Percentiles rank a stretch among this genome's conserved stretches.
Evolutionary conservation across 148 eudicot species (phyloP).

Genomic region (Vaccinium vitisidaea): DNA sequence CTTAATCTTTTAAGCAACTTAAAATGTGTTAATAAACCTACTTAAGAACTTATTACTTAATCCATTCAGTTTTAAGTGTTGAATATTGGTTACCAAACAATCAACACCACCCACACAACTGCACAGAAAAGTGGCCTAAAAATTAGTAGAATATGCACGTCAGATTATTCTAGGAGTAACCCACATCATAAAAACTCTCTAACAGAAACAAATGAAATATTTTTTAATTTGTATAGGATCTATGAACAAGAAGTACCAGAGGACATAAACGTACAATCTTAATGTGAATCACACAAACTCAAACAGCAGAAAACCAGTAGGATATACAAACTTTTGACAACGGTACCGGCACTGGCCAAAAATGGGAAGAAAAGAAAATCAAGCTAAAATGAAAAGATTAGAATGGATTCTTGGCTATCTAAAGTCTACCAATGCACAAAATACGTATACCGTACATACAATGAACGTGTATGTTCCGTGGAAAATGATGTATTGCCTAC

Average conservation of each 20-base stretch:
- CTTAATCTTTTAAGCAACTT: too few species aligned
- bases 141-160: too few species aligned
- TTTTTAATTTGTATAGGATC: not conserved
- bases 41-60: too few species aligned
- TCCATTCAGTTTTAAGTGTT: too few species aligned
- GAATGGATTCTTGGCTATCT: not conserved
- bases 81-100: too few species aligned
- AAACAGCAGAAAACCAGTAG: not conserved
- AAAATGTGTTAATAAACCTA: too few species aligned
- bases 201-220: too few species aligned
- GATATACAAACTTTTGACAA: not conserved
- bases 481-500: not conserved
- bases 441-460: not conserved
- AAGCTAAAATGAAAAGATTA: not conserved
- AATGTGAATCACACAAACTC: conserved; percentile 6
- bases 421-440: not conserved
- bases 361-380: not conserved
- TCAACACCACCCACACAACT: too few species aligned
- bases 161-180: too few species aligned
- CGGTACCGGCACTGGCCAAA: not conserved
- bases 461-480: not conserved
- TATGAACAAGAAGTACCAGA: not conserved
- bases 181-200: too few species aligned
- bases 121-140: too few species aligned
- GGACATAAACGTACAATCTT: conserved; percentile 3